Evolutionary conservation across 164 flowering plant species (phyloP).

Genomic region (Dillenia suffruticosa): DNA sequence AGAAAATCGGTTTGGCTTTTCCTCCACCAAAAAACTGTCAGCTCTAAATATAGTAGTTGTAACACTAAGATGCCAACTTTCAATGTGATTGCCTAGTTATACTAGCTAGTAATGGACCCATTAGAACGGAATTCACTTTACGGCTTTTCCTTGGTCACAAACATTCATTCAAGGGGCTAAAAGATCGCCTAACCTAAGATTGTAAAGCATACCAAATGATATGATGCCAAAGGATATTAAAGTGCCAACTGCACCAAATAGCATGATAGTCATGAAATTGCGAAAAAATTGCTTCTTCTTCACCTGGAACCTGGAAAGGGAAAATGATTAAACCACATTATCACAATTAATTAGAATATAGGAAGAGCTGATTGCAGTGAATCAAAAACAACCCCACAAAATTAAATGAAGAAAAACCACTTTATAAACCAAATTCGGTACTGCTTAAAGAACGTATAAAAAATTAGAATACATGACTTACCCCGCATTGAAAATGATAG

Average conservation of each 20-base stretch:
- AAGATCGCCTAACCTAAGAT: not conserved
- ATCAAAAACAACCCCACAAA: not conserved
- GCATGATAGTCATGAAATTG: constrained; percentile 67
- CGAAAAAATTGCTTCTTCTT: constrained; percentile 79
- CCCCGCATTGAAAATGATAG: constrained; percentile 86
- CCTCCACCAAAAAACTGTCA: too few relatives aligned
- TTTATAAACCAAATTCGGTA: not conserved
- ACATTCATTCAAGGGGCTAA: too few relatives aligned
- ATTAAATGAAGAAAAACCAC: not conserved
- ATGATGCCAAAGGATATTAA: constrained; percentile 61
- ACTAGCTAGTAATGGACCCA: too few relatives aligned
- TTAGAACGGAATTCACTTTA: too few relatives aligned
- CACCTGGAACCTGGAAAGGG: constrained; percentile 54
- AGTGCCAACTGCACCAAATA: constrained; percentile 77
- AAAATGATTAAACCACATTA: not conserved
- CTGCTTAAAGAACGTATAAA: not conserved
- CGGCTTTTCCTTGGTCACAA: too few relatives aligned
- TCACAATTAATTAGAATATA: not conserved
- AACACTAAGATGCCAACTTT: too few relatives aligned
- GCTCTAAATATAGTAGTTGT: too few relatives aligned
- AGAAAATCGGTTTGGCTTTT: too few relatives aligned
- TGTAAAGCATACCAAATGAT: constrained; percentile 38
- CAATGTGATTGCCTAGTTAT: too few relatives aligned
- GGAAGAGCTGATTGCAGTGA: too few relatives aligned
- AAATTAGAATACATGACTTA: constrained; percentile 20